Evolutionary conservation across 257 asterid species (phyloP), one percentile per base, ranked within the genome.

Genomic region (Nicotiana obtusifolia): DNA sequence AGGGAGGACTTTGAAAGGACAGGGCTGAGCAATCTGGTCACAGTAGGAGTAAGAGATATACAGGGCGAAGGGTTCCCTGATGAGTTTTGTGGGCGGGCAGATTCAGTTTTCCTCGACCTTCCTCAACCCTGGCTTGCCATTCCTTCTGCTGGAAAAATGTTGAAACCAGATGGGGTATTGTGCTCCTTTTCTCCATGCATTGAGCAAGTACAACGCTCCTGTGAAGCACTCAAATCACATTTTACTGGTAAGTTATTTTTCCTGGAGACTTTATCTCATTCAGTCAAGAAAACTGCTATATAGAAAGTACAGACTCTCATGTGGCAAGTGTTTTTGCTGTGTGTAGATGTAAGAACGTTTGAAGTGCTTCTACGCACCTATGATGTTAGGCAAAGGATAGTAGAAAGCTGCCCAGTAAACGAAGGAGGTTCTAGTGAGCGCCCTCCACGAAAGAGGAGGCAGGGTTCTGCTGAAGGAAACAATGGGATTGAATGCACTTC

Each of bases 101-200:
- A 96, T 85, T 90, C 98, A 0, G 92, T 93, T 71, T 96, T 96
- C 88, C 91, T 96, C 2, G 99, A 96, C 88, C 92, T 96, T 76
- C 99, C 99, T 84, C 98, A 94, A 83, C 99, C 98, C 2, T 96
- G 99, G 99, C 84, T 92, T 75, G 99, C 95, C 67, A 93, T 94
- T 81, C 97, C 97, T 78, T 95, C 97, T n/a, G 97, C 95, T 84
- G 94, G 92, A 11, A 94, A 88, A 87, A 92, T 95, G 96, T 86
- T 95, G 90, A 95, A 94, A 87, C 93, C 87, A 86, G 99, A 95
- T 68, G 99, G 97, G 14, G 89, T 91, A 61, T 76, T 94, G 89
- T 95, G 99, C 90, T 92, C 99, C 41, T 95, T 95, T 86, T 95
- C 98, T 7, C 99, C 98, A 0, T 95, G 99, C 87, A 95, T 95